Conservation (phyloP, 1,284 basidiomycete species). For the Sporisorium reilianum region DNA sequence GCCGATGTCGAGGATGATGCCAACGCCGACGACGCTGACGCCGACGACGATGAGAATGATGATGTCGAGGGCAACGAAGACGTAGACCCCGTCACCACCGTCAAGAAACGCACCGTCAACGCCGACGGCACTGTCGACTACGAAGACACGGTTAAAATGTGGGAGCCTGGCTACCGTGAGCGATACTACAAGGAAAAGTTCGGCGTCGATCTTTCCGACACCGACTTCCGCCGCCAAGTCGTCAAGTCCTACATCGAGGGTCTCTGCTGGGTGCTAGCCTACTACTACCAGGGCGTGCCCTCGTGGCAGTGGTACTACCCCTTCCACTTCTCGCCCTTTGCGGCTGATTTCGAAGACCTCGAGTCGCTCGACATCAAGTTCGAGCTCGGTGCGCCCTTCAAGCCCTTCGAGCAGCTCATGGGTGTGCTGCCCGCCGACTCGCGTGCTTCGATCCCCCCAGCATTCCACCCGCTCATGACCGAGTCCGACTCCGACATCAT, state of each 20-base stretch:
- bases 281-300: slow-evolving; percentile 96
- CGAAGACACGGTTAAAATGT: slow-evolving; percentile 75
- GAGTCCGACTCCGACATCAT: slow-evolving; percentile 86
- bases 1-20: too few species aligned
- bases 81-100: slow-evolving; percentile 54
- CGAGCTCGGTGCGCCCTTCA: slow-evolving; percentile 87
- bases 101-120: slow-evolving; percentile 61
- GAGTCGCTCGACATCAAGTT: slow-evolving; percentile 86
- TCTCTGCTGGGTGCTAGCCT: slow-evolving; percentile 98
- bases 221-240: slow-evolving; percentile 71
- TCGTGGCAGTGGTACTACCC: slow-evolving; percentile 99
- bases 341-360: slow-evolving; percentile 83
- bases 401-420: slow-evolving; percentile 97
- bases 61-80: slow-evolving; percentile 72
- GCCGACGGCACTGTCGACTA: slow-evolving; percentile 77
- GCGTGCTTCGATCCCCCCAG: slow-evolving; percentile 88
- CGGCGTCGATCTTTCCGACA: slow-evolving; percentile 71
- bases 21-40: slow-evolving; percentile 69
- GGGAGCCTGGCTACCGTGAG: slow-evolving; percentile 53
- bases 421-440: slow-evolving; percentile 93
- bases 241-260: slow-evolving; percentile 85
- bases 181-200: slow-evolving; percentile 78
- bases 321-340: slow-evolving; percentile 85
- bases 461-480: slow-evolving; percentile 92
- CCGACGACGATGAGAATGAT: slow-evolving; percentile 70